Conservation (phyloP, 176 grass and related monocot species). For the Eremochloa ophiuroides region DNA sequence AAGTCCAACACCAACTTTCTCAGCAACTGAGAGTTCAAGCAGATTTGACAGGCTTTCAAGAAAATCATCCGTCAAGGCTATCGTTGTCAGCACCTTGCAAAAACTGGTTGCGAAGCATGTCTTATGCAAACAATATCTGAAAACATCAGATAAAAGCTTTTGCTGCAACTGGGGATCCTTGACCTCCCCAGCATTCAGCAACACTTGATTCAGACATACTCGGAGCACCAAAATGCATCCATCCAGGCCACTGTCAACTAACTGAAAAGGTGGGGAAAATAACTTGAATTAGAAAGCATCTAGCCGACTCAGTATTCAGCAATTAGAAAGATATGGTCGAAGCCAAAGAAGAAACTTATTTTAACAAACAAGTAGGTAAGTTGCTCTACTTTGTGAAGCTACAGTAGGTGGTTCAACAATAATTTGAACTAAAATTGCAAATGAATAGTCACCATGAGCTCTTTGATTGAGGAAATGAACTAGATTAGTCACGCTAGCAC, state of each 20-base stretch:
- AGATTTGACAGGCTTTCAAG: constrained; percentile 53
- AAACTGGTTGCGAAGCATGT: constrained; percentile 57
- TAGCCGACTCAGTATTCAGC: not conserved
- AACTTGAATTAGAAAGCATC: constrained; percentile 11
- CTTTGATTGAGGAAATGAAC: not conserved
- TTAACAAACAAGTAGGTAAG: not conserved
- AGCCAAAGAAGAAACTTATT: not conserved
- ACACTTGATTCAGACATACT: constrained; percentile 53
- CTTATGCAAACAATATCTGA: constrained; percentile 69
- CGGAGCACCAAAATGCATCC: constrained; percentile 54
- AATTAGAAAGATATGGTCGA: not conserved
- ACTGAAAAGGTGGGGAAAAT: constrained; percentile 38
- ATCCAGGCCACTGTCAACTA: constrained; percentile 55
- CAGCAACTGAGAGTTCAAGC: constrained; percentile 49
- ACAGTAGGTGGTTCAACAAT: not conserved
- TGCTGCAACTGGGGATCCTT: constrained; percentile 34
- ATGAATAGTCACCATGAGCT: not conserved
- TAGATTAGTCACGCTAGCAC: not conserved
- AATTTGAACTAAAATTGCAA: not conserved
- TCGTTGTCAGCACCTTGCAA: constrained; percentile 41
- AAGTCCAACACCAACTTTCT: constrained; percentile 65
- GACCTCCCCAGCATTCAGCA: constrained; percentile 35
- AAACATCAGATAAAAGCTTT: constrained; percentile 42
- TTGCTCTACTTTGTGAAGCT: not conserved
- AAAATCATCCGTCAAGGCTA: constrained; percentile 42